Base-by-base conservation (phyloP, 2,329 filamentous ascomycete species). In the Colletotrichum sp. region DNA sequence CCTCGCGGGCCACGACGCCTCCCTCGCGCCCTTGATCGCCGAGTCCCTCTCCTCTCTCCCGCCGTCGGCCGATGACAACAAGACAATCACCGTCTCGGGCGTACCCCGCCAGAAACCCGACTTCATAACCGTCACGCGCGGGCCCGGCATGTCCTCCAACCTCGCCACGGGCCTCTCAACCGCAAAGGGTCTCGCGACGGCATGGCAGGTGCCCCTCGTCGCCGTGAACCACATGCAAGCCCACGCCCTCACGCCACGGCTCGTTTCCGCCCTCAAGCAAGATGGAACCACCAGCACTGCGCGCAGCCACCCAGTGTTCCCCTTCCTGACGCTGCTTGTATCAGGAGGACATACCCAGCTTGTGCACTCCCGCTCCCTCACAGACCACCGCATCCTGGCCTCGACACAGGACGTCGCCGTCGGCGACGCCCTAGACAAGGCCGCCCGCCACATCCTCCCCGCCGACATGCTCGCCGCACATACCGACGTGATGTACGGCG, bases 141-240 rank as follows among this genome's bases (percentile, higher is more conserved):
- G 97, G 0, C 97, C 97, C 0, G 97, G 97, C 24, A 98, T 98
- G 94, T 87, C 91, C 34, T 90, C 93, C 7, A 95, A 95, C 80
- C 88, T 99, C 34, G 90, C 92, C 24, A 92, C 93, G 18, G 97
- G 97, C 0, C 83, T 98, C 13, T 93, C 95, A 81, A 93, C 93
- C 26, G 97, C 95, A 21, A 98, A 98, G 84, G 97, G 96, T 0
- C 89, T 98, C 24, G 92, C 96, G 0, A 88, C 94, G 24, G 96
- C 95, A 48, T 98, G 95, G 95, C 90, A 92, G 78, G 90, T 96
- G 48, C 96, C 96, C 5, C 87, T 98, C 36, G 83, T 98, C 2
- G 97, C 93, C 1, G 94, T 98, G 1, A 94, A 99, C 83, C 97
- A 99, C 84, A 98, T 99, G 97, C 96, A 98, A 83, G 97, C 96